Evolutionary conservation across 495 filamentous ascomycete species (phyloP).

Genomic region (Hyaloscypha bicolor): DNA sequence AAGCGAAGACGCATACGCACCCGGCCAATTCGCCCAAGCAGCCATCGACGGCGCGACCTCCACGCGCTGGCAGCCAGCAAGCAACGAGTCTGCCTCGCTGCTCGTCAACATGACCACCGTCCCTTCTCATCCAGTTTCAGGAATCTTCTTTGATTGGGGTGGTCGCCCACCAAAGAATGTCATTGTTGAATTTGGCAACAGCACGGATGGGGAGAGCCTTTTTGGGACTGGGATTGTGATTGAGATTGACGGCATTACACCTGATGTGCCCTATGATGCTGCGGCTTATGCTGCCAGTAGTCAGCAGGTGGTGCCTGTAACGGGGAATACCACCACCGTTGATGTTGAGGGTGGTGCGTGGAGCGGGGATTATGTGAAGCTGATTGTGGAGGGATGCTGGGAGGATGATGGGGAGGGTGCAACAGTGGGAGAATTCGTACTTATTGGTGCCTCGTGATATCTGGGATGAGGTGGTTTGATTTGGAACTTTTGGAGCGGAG

Average conservation of each 20-base stretch:
- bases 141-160: constrained; percentile 70
- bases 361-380: constrained; percentile 39
- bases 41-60: constrained; percentile 70
- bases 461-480: not conserved
- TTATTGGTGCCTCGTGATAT: constrained; percentile 16
- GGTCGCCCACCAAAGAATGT: constrained; percentile 59
- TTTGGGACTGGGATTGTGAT: constrained; percentile 29
- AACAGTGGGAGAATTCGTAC: constrained; percentile 74
- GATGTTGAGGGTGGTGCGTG: constrained; percentile 25
- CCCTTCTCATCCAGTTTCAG: constrained; percentile 44
- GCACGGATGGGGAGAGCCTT: constrained; percentile 25
- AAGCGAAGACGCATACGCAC: constrained; percentile 51
- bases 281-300: not conserved
- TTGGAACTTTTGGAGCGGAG: not conserved
- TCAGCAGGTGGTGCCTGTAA: constrained; percentile 18
- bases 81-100: constrained; percentile 50
- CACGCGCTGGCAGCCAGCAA: constrained; percentile 72
- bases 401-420: constrained; percentile 56
- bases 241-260: constrained; percentile 31
- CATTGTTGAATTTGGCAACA: constrained; percentile 58
- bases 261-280: constrained; percentile 38
- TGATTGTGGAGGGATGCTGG: constrained; percentile 50
- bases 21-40: constrained; percentile 73
- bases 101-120: constrained; percentile 44
- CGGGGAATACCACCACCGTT: constrained; percentile 29